phyloP scores from a whole-genome alignment of 2,329 filamentous ascomycete genomes.

The Calonectria pteridis region DNA sequence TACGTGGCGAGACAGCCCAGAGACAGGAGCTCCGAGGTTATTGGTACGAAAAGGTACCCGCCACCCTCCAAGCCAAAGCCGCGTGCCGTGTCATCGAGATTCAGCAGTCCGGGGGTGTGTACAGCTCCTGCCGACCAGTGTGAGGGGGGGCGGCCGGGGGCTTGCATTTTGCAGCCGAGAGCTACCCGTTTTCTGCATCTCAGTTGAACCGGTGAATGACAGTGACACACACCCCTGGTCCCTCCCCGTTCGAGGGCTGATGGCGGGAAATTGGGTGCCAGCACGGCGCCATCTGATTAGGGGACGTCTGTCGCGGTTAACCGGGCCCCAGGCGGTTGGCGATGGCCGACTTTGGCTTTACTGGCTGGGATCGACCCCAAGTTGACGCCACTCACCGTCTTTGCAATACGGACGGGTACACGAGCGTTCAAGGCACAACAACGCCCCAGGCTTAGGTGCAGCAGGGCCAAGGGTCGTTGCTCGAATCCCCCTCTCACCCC shows the following conservation, averaged over 20 bases:
- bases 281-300: neutral
- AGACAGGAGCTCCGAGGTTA: neutral
- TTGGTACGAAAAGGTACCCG: constrained; percentile 3
- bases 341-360: neutral
- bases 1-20: constrained; percentile 5
- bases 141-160: neutral
- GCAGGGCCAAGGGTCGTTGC: constrained; percentile 1
- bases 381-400: constrained; percentile 14
- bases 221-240: neutral
- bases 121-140: neutral
- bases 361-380: constrained; percentile 3
- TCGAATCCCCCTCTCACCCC: constrained; percentile 19
- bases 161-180: constrained; percentile 3
- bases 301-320: neutral
- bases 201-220: constrained; percentile 7
- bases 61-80: constrained; percentile 1
- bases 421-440: constrained; percentile 1
- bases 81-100: constrained; percentile 5
- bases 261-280: constrained; percentile 9
- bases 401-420: neutral
- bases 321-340: neutral
- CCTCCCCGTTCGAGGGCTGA: neutral
- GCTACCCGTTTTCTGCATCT: constrained; percentile 1
- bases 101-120: constrained; percentile 3
- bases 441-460: constrained; percentile 1